Conservation (phyloP, 805 yeast genomes). For the Sugiyamaella smithiae region DNA sequence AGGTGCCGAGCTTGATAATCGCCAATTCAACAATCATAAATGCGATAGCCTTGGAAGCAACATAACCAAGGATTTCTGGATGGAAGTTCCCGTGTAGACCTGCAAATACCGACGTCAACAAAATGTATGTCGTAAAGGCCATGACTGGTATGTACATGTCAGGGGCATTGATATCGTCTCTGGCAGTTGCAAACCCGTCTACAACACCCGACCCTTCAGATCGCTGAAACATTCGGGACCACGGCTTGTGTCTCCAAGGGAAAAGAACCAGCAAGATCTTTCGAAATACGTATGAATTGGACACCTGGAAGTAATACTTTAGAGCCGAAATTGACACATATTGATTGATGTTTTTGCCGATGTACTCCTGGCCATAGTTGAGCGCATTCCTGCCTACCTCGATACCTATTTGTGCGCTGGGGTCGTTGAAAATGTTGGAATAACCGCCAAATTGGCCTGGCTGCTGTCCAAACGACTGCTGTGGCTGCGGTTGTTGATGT, state of each 20-base stretch:
- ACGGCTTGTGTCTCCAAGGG: slow-evolving; percentile 81
- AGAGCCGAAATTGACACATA: slow-evolving; percentile 53
- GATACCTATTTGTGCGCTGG: slow-evolving; percentile 78
- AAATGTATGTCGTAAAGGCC: slow-evolving; percentile 85
- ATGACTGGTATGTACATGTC: slow-evolving; percentile 94
- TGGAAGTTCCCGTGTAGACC: slow-evolving; percentile 89
- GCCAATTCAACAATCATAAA: slow-evolving; percentile 73
- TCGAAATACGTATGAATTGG: slow-evolving; percentile 76
- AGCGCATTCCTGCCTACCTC: slow-evolving; percentile 87
- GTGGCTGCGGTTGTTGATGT: slow-evolving; percentile 28
- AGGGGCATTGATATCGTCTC: slow-evolving; percentile 89
- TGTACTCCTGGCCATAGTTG: slow-evolving; percentile 72
- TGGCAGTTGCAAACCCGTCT: slow-evolving; percentile 66
- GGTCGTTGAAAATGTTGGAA: slow-evolving; percentile 60
- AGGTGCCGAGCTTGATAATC: slow-evolving; percentile 76
- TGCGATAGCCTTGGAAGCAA: slow-evolving; percentile 83
- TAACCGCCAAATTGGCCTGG: slow-evolving; percentile 23
- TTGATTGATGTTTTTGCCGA: slow-evolving; percentile 64
- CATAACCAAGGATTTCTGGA: slow-evolving; percentile 85
- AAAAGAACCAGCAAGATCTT: slow-evolving; percentile 73
- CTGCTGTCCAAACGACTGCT: slow-evolving; percentile 17
- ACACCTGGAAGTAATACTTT: slow-evolving; percentile 86
- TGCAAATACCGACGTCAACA: slow-evolving; percentile 77
- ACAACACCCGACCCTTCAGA: slow-evolving; percentile 38
- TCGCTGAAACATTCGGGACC: slow-evolving; percentile 58